These are phyloP conservation scores for Aegilops longissima DNA, from an alignment of 176 grass and related monocot genomes.

Conservation along the genomic window DNA sequence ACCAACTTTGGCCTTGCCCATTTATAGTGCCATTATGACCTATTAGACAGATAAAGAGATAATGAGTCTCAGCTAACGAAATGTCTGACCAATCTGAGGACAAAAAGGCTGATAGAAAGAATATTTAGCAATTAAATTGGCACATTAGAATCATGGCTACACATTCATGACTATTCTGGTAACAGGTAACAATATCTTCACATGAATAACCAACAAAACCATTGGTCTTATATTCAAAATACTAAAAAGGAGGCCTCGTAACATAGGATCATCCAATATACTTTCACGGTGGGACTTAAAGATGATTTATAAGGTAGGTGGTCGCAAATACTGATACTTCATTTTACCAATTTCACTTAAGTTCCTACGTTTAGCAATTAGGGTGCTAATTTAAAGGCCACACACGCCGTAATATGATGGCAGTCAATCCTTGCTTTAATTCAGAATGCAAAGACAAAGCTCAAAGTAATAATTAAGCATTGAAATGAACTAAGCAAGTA, in stretches of 20 bases:
- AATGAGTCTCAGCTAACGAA: not conserved
- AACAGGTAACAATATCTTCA: not conserved
- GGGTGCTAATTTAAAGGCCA: not conserved
- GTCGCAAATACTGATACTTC: not conserved
- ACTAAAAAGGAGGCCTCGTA: not conserved
- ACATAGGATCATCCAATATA: not conserved
- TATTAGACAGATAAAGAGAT: conserved; percentile 28
- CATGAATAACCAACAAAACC: not conserved
- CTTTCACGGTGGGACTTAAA: not conserved
- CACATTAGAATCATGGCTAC: conserved; percentile 15
- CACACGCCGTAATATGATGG: not conserved
- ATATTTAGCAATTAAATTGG: not conserved
- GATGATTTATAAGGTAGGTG: not conserved
- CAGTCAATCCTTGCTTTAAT: conserved; percentile 9
- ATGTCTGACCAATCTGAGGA: not conserved
- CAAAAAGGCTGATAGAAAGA: not conserved
- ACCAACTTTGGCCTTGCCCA: conserved; percentile 84
- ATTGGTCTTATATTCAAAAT: not conserved
- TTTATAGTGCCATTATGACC: conserved; percentile 94
- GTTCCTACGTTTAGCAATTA: not conserved
- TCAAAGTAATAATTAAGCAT: not conserved
- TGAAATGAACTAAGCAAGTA: not conserved
- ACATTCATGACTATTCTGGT: not conserved
- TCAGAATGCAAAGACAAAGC: conserved; percentile 1
- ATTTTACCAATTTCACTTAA: not conserved